phyloP scores from a whole-genome alignment of 2,329 filamentous ascomycete species.

The Fusarium haematococcum region DNA sequence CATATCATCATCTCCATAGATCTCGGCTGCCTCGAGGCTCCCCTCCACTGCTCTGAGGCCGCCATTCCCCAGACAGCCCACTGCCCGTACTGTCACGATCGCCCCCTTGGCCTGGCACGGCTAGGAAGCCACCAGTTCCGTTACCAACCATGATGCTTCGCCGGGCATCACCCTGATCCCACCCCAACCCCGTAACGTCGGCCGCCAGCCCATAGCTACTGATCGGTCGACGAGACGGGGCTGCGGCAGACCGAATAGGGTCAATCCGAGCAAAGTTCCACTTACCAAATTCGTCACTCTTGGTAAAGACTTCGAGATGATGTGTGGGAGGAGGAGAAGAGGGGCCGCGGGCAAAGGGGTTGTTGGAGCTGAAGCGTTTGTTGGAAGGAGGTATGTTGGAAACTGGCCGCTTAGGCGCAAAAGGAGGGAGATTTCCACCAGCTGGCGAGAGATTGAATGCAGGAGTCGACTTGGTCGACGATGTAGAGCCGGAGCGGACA shows the following conservation, averaged over 20 bases:
- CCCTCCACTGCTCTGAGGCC: slow-evolving; percentile 57
- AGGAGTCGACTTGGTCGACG: slow-evolving; percentile 41
- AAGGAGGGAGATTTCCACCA: slow-evolving; percentile 39
- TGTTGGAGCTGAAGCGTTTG: slow-evolving; percentile 70
- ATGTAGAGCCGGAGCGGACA: slow-evolving; percentile 49
- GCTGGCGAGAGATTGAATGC: slow-evolving; percentile 42
- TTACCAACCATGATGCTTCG: slow-evolving; percentile 67
- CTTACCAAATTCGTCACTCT: slow-evolving; percentile 67
- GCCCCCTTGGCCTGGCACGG: slow-evolving; percentile 55
- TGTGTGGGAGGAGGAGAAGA: slow-evolving; percentile 58
- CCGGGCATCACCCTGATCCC: slow-evolving; percentile 64
- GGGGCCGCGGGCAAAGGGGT: slow-evolving; percentile 61
- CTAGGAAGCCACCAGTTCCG: slow-evolving; percentile 64
- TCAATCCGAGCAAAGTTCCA: slow-evolving; percentile 69
- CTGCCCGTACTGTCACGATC: slow-evolving; percentile 18
- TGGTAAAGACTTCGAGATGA: slow-evolving; percentile 70
- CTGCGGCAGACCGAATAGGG: slow-evolving; percentile 46
- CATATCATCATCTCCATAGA: slow-evolving; percentile 33
- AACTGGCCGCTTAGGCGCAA: slow-evolving; percentile 44
- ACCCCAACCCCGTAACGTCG: slow-evolving; percentile 61
- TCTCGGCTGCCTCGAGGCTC: slow-evolving; percentile 42
- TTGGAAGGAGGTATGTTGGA: slow-evolving; percentile 44
- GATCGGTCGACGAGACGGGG: slow-evolving; percentile 55
- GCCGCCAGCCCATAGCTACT: slow-evolving; percentile 70
- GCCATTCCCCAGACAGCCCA: slow-evolving; percentile 40